Evolutionary conservation across 2,329 filamentous ascomycete species (phyloP).

Genomic region (Plenodomus tracheiphilus): DNA sequence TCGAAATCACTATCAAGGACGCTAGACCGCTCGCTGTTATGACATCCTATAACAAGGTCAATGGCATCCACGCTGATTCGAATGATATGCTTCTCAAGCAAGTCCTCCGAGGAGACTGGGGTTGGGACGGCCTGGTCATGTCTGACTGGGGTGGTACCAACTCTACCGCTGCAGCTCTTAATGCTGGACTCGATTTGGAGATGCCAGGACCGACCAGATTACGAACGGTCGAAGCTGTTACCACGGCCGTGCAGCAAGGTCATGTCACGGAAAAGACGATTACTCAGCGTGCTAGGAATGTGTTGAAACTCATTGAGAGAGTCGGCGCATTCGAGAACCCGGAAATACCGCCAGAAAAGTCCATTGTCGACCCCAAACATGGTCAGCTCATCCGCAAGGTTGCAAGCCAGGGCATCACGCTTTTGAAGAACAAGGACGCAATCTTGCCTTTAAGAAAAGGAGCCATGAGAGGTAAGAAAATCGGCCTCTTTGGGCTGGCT

Average conservation of each 20-base stretch:
- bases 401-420: constrained; percentile 68
- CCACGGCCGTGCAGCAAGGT: constrained; percentile 41
- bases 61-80: constrained; percentile 69
- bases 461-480: constrained; percentile 56
- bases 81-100: constrained; percentile 66
- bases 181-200: constrained; percentile 43
- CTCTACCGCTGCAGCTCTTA: constrained; percentile 39
- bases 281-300: constrained; percentile 33
- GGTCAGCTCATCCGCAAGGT: constrained; percentile 65
- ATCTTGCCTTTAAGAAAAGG: constrained; percentile 67
- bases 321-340: constrained; percentile 64
- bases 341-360: constrained; percentile 58
- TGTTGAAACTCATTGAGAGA: constrained; percentile 69
- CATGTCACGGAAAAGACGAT: constrained; percentile 54
- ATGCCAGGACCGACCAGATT: constrained; percentile 61
- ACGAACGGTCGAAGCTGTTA: constrained; percentile 67
- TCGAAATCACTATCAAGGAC: constrained; percentile 73
- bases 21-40: constrained; percentile 69
- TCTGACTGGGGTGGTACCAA: constrained; percentile 62
- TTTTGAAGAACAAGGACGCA: constrained; percentile 71
- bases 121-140: constrained; percentile 68
- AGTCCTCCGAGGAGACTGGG: constrained; percentile 73
- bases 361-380: constrained; percentile 65
- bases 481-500: constrained; percentile 73
- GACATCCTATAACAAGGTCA: constrained; percentile 75